Conservation (phyloP, 148 eudicot species). For the Rheum nobile region DNA sequence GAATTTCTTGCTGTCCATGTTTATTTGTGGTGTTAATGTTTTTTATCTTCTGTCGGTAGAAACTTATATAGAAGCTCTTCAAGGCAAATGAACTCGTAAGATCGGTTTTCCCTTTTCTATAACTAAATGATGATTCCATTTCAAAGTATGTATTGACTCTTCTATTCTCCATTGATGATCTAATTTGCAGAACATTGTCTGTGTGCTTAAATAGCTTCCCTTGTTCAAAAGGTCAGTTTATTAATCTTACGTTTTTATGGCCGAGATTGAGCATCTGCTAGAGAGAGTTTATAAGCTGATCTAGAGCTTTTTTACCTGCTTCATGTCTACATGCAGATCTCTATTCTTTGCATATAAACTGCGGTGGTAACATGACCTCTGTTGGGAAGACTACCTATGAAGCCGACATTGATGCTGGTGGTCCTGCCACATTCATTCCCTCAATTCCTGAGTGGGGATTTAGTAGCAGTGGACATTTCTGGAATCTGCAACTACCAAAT, state of each 20-base stretch:
- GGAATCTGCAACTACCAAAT: slow-evolving; percentile 6
- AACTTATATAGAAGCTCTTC: slow-evolving; percentile 41
- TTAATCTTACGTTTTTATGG: background rate
- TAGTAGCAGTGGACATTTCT: slow-evolving; percentile 49
- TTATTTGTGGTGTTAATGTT: background rate
- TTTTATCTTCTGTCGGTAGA: slow-evolving; percentile 14
- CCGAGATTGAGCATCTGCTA: no score
- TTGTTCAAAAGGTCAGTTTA: slow-evolving; percentile 26
- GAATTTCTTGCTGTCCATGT: background rate
- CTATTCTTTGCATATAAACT: slow-evolving; percentile 47
- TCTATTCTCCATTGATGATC: background rate
- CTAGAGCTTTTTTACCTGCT: background rate
- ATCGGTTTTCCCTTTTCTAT: background rate
- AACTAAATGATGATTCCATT: background rate
- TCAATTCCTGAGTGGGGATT: slow-evolving; percentile 37
- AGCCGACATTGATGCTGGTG: slow-evolving; percentile 28
- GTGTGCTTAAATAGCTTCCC: slow-evolving; percentile 22
- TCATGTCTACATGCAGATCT: slow-evolving; percentile 17
- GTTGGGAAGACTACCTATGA: slow-evolving; percentile 31
- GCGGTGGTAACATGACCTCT: slow-evolving; percentile 34
- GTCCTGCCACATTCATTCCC: slow-evolving; percentile 29
- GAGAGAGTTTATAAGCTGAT: background rate
- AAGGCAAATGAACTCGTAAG: slow-evolving; percentile 7
- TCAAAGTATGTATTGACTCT: background rate
- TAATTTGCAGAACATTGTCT: slow-evolving; percentile 20